Percentiles rank a stretch among this genome's conserved stretches.
These are phyloP conservation scores for Marchantia paleacea DNA, from an alignment of 225 moss, liverwort and hornwort species.

Conservation along the genomic window DNA sequence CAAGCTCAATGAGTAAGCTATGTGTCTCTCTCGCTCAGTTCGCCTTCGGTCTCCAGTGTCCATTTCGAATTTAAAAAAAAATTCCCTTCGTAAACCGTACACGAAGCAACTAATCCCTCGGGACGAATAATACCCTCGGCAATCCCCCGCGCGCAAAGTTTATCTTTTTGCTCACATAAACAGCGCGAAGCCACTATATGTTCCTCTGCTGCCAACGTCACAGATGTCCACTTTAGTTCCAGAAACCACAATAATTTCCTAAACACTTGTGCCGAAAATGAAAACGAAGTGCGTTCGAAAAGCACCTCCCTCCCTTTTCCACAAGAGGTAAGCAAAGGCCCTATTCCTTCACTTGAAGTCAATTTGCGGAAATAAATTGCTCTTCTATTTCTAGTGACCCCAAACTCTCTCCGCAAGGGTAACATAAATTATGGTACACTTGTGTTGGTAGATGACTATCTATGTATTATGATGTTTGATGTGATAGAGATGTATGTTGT, in stretches of 20 bases:
- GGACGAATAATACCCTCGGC: constrained; percentile 14
- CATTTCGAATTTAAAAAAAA: constrained; percentile 12
- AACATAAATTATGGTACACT: no score
- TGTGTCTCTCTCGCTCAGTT: not conserved
- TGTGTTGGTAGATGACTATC: no score
- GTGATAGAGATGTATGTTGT: no score
- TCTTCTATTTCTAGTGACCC: constrained; percentile 8
- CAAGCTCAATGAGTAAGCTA: not conserved
- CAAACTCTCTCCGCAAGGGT: no score
- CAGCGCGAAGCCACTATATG: constrained; percentile 3
- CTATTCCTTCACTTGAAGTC: constrained; percentile 4
- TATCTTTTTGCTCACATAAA: not conserved
- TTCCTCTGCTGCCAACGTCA: constrained; percentile 12
- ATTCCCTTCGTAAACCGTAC: constrained; percentile 7
- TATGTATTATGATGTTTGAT: no score
- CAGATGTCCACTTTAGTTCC: constrained; percentile 9
- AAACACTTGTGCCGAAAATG: constrained; percentile 5
- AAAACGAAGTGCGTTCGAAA: not conserved
- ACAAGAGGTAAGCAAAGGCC: not conserved
- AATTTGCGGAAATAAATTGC: constrained; percentile 13
- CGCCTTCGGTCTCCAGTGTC: not conserved
- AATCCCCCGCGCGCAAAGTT: not conserved
- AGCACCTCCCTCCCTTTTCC: not conserved
- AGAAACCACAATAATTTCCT: not conserved
- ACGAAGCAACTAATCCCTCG: constrained; percentile 15